These are phyloP conservation scores for Barbatosphaeria neglecta DNA, from an alignment of 495 filamentous ascomycete species.

Conservation along the genomic window DNA sequence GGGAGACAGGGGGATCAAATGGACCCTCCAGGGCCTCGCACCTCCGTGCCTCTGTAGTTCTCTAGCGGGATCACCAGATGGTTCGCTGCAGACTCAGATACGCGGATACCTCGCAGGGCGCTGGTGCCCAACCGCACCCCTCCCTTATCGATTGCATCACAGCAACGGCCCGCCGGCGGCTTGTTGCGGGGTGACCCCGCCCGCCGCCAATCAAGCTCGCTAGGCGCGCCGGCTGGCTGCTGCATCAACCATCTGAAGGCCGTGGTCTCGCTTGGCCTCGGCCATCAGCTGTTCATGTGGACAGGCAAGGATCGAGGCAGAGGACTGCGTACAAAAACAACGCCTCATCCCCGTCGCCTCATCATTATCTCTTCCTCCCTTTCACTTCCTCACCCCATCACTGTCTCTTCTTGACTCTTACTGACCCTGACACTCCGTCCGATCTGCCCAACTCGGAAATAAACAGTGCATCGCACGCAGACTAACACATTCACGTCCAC, in stretches of 20 bases:
- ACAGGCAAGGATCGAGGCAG: no score
- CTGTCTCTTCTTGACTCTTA: neutral
- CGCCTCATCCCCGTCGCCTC: neutral
- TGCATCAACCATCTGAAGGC: no score
- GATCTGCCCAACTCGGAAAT: no score
- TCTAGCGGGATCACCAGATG: neutral
- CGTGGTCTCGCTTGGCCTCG: no score
- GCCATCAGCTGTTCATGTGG: neutral
- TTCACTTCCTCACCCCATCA: neutral
- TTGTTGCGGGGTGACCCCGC: neutral
- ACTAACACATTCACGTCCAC: no score
- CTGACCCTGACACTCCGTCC: no score
- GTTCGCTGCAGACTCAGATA: neutral
- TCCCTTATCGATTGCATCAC: neutral
- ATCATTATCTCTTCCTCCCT: neutral
- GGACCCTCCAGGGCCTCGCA: no score
- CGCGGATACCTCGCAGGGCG: neutral
- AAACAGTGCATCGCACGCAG: no score
- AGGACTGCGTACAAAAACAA: neutral
- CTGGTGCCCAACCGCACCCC: neutral
- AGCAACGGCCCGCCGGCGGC: neutral
- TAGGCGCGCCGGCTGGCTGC: neutral
- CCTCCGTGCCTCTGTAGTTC: no score
- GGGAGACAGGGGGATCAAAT: no score
- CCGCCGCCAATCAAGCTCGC: neutral